phyloP scores from a whole-genome alignment of 108 stramenopile genomes.

The Pinguiococcus pyrenoidosus region DNA sequence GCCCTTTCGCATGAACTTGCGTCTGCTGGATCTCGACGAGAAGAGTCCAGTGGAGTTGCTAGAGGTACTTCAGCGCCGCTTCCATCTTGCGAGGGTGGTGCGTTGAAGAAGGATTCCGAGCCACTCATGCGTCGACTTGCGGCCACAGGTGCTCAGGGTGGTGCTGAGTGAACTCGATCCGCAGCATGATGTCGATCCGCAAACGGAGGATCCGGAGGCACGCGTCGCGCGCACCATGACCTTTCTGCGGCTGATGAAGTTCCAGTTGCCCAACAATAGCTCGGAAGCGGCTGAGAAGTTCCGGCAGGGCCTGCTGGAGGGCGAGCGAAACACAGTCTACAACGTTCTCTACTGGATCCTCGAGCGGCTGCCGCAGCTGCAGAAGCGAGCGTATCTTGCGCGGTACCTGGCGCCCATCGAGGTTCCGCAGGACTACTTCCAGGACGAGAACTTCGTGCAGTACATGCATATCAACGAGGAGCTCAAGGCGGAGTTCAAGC shows the following conservation, averaged over 20 bases:
- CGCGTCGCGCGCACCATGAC: conserved; percentile 27
- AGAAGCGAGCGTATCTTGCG: conserved; percentile 55
- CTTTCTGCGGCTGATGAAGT: conserved; percentile 55
- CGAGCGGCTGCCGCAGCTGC: conserved; percentile 34
- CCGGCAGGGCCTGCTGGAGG: conserved; percentile 11
- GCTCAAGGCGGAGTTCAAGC: conserved; percentile 57
- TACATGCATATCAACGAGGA: conserved; percentile 44
- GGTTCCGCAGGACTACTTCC: conserved; percentile 50
- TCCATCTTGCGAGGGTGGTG: background rate
- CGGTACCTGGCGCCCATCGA: conserved; percentile 50
- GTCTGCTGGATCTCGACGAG: conserved; percentile 50
- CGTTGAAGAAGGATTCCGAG: background rate
- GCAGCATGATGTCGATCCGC: conserved; percentile 1
- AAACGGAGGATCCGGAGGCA: conserved; percentile 16
- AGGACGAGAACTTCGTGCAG: conserved; percentile 32
- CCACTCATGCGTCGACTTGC: background rate
- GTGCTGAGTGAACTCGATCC: background rate
- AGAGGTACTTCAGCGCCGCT: conserved; percentile 25
- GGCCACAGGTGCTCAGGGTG: too few relatives aligned
- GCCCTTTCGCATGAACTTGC: conserved; percentile 33
- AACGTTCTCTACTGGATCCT: conserved; percentile 53
- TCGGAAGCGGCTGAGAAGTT: conserved; percentile 20
- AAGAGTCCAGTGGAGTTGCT: conserved; percentile 50
- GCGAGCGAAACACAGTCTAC: conserved; percentile 40
- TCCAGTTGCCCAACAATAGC: conserved; percentile 29